Percentiles rank a stretch among this genome's conserved stretches.
Conservation (phyloP, 192 early-diverging fungal genomes). For the Backusella morwellensis region DNA sequence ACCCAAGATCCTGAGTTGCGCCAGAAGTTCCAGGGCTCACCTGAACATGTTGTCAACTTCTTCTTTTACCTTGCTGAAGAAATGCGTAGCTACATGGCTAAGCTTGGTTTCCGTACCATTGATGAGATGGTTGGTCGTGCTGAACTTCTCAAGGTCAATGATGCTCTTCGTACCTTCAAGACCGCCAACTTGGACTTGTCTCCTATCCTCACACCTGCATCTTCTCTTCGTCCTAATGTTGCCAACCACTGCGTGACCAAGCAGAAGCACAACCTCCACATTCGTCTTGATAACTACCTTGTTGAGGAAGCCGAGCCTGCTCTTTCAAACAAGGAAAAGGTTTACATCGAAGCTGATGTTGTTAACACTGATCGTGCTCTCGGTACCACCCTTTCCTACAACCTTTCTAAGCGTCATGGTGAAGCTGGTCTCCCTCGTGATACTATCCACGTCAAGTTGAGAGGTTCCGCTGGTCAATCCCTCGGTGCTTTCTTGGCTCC, state of each 20-base stretch:
- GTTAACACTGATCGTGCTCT: conserved; percentile 96
- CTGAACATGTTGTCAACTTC: conserved; percentile 99
- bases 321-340: conserved; percentile 54
- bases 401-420: conserved; percentile 76
- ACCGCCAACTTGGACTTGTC: conserved; percentile 82
- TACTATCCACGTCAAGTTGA: conserved; percentile 84
- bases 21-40: conserved; percentile 89
- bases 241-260: conserved; percentile 77
- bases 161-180: conserved; percentile 75
- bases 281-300: conserved; percentile 84
- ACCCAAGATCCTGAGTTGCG: conserved; percentile 95
- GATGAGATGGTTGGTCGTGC: conserved; percentile 96
- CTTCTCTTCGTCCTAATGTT: conserved; percentile 82
- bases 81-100: conserved; percentile 88
- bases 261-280: conserved; percentile 88
- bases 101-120: conserved; percentile 88
- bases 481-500: conserved; percentile 92
- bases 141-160: conserved; percentile 81
- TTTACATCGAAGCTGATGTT: conserved; percentile 62
- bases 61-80: conserved; percentile 98
- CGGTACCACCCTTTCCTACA: conserved; percentile 90
- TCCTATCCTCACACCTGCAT: conserved; percentile 87
- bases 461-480: conserved; percentile 94
- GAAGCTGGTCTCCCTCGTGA: conserved; percentile 82
- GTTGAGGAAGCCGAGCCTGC: conserved; percentile 81